These are phyloP conservation scores for Arthrobotrys sphaeroides DNA, from an alignment of 2,329 filamentous ascomycete species.

Conservation along the genomic window DNA sequence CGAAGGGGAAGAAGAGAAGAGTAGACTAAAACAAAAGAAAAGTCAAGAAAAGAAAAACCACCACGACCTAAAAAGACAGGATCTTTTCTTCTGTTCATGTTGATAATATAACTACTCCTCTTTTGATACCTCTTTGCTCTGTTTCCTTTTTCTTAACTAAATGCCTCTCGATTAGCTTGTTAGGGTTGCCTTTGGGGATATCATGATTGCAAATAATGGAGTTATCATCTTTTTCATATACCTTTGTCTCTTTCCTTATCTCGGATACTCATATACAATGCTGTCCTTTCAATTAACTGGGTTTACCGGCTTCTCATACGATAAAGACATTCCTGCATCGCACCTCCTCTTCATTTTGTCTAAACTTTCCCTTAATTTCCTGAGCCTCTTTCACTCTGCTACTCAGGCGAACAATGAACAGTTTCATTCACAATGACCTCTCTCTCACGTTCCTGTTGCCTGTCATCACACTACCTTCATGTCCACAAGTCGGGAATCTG, in stretches of 20 bases:
- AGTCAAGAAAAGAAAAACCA: slow-evolving; percentile 28
- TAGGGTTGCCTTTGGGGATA: slow-evolving; percentile 51
- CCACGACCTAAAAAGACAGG: slow-evolving; percentile 37
- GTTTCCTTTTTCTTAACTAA: slow-evolving; percentile 12
- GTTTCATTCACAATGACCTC: not conserved
- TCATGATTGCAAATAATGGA: slow-evolving; percentile 54
- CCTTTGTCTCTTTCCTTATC: slow-evolving; percentile 9
- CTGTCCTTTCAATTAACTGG: slow-evolving; percentile 17
- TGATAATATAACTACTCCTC: slow-evolving; percentile 50
- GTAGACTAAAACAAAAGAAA: slow-evolving; percentile 63
- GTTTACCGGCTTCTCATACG: not conserved
- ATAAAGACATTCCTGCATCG: slow-evolving; percentile 1
- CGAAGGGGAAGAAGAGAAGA: slow-evolving; percentile 91
- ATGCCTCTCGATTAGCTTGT: slow-evolving; percentile 50
- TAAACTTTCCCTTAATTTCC: slow-evolving; percentile 2
- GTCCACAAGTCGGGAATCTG: slow-evolving; percentile 11
- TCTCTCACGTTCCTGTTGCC: not conserved
- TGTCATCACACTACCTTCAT: not conserved
- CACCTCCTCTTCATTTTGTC: not conserved
- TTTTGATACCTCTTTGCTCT: slow-evolving; percentile 4
- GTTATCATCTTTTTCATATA: slow-evolving; percentile 36
- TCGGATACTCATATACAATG: slow-evolving; percentile 28
- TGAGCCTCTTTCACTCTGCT: not conserved
- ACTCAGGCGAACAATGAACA: not conserved
- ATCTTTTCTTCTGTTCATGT: slow-evolving; percentile 53